Evolutionary conservation across 2,329 filamentous ascomycete genomes (phyloP), one percentile per base, ranked within the genome.

Genomic region (Nigrograna mackinnonii): DNA sequence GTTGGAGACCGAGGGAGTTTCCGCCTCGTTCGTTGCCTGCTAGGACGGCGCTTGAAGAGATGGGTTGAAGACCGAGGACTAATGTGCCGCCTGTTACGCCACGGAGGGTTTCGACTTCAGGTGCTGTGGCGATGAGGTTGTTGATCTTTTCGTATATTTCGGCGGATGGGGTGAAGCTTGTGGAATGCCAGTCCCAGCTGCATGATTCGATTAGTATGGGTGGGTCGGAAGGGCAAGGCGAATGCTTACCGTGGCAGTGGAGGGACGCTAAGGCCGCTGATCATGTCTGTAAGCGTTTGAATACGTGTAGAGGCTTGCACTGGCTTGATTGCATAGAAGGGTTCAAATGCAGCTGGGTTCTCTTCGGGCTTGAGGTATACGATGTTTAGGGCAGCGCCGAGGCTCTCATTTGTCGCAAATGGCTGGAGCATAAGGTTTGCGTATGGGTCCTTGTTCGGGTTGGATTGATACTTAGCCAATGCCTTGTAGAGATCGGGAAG

Each of bases 361-460:
- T 5, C 35, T 14, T 37, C 41, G 33, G 45, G 45, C 22, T 40
- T 45, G 17, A 47, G 37, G 20, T 47, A 47, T 12, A 47, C 41
- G 36, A 47, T 36, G 18, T 37, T 44, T 13, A 47, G 32, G 1
- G 45, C 11, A 3, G 17, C 38, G 11, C 41, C 45, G 21, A 41
- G 5, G 4, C 9, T 21, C 18, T 28, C 19, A 18, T 44, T 44
- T 1, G 36, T 47, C 3, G 17, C 5, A 21, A 39, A 41, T 1
- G 30, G 4, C 22, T 41, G 45, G 3, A 47, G 4, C 36, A 45
- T 45, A 7, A 39, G 12, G 16, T 39, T 42, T 4, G 37, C 35
- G 20, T 48, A 30, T 3, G 26, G 19, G 24, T 45, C 37, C 35
- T 47, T 44, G 20, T 9, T 22, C 2, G 30, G 22, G 3, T 5